Percentiles rank a stretch among this genome's conserved stretches.
Evolutionary conservation across 139 green algal species (phyloP).

Genomic region (Microglena sp.): DNA sequence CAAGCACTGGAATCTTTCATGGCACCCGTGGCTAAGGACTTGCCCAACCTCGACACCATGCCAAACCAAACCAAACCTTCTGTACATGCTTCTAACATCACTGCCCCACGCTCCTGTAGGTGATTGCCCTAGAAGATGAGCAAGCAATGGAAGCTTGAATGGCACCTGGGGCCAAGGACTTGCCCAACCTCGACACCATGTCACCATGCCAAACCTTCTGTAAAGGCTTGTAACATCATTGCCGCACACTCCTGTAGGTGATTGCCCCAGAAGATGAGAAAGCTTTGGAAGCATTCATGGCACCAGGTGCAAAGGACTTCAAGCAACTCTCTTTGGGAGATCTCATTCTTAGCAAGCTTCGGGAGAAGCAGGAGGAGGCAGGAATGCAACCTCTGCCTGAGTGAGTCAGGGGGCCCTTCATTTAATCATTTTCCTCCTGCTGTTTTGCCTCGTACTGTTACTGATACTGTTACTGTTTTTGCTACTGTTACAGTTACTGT

Average conservation of each 20-base stretch:
- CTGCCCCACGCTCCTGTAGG: too few species aligned
- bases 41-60: too few species aligned
- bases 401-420: conserved; percentile 13
- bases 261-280: conserved; percentile 68
- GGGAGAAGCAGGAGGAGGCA: conserved; percentile 32
- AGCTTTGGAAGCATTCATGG: conserved; percentile 73
- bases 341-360: conserved; percentile 72
- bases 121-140: conserved; percentile 68
- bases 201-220: too few species aligned
- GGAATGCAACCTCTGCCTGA: conserved; percentile 13
- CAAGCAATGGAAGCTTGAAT: conserved; percentile 72
- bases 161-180: too few species aligned
- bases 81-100: too few species aligned
- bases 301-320: too few species aligned
- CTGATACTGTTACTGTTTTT: not conserved
- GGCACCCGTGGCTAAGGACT: too few species aligned
- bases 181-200: too few species aligned
- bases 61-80: too few species aligned
- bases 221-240: too few species aligned
- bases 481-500: not conserved
- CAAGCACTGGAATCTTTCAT: conserved; percentile 72
- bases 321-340: conserved; percentile 60
- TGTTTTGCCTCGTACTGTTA: not conserved
- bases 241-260: too few species aligned
- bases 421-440: not conserved